These are phyloP conservation scores for Chlorella sp. DNA, from an alignment of 139 green algal genomes.

Conservation along the genomic window DNA sequence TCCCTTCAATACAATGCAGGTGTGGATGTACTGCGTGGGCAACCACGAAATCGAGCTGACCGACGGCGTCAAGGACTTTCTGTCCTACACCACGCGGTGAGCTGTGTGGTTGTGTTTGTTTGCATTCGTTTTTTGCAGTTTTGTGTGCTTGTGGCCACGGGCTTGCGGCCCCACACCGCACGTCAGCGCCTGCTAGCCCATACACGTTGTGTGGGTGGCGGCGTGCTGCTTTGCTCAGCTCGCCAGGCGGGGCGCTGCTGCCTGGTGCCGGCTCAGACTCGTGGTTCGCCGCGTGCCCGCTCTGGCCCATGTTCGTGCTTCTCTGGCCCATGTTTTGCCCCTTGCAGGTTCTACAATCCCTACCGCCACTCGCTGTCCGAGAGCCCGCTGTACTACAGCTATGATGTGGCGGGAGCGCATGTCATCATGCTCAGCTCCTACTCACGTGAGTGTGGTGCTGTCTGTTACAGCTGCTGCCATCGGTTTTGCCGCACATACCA, in stretches of 20 bases:
- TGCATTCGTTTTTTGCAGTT: no score
- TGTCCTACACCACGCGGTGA: conserved; percentile 6
- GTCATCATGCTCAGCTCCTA: conserved; percentile 76
- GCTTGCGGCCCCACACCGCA: no score
- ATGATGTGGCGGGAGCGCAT: conserved; percentile 64
- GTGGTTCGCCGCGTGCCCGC: not conserved
- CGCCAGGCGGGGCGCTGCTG: no score
- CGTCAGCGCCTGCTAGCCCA: no score
- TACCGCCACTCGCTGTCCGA: conserved; percentile 36
- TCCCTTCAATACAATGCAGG: not conserved
- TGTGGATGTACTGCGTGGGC: conserved; percentile 68
- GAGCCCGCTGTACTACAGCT: conserved; percentile 72
- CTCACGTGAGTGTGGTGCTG: not conserved
- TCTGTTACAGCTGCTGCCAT: no score
- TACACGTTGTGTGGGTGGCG: no score
- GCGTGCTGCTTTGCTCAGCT: no score
- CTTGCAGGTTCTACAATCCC: conserved; percentile 50
- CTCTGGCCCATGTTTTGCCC: not conserved
- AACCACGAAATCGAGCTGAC: conserved; percentile 77
- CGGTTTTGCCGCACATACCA: no score
- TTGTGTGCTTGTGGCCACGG: no score
- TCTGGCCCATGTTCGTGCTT: no score
- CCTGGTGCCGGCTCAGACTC: no score
- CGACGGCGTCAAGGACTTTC: not conserved
- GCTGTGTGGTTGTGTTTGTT: not conserved